Conservation (phyloP, 1,139 yeast genomes). For the Pneumocystis carinii region DNA sequence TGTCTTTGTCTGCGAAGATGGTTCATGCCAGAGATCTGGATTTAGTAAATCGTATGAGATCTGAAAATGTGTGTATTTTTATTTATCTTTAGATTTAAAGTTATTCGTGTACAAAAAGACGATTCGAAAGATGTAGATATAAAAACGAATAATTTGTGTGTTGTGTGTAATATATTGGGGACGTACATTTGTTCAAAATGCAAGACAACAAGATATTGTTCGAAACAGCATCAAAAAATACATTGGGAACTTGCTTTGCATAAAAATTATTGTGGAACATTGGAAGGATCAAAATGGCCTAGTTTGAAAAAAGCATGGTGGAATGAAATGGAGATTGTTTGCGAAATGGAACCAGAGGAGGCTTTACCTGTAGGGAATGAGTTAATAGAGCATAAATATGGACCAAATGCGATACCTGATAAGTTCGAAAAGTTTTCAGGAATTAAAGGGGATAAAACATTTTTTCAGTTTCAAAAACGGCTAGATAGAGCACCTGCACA, state of each 20-base stretch:
- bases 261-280: neutral
- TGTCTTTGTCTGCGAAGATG: conserved; percentile 8
- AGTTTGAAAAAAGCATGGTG: neutral
- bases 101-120: neutral
- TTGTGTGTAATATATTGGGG: neutral
- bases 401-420: conserved; percentile 5
- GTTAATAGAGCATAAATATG: neutral
- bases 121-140: conserved; percentile 2
- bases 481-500: conserved; percentile 6
- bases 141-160: conserved; percentile 2
- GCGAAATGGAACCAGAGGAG: conserved; percentile 7
- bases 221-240: neutral
- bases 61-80: neutral
- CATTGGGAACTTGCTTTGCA: neutral
- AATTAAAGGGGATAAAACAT: conserved; percentile 11
- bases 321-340: conserved; percentile 8
- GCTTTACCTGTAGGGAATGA: neutral
- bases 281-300: neutral
- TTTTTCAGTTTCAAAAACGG: conserved; percentile 11
- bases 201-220: neutral
- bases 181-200: neutral
- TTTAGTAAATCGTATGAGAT: conserved; percentile 6
- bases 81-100: neutral
- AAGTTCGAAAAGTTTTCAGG: conserved; percentile 11
- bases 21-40: conserved; percentile 7